Evolutionary conservation across 768 basidiomycete genomes (phyloP), one percentile per base, ranked within the genome.

Genomic region (Glaciozyma antarctica): DNA sequence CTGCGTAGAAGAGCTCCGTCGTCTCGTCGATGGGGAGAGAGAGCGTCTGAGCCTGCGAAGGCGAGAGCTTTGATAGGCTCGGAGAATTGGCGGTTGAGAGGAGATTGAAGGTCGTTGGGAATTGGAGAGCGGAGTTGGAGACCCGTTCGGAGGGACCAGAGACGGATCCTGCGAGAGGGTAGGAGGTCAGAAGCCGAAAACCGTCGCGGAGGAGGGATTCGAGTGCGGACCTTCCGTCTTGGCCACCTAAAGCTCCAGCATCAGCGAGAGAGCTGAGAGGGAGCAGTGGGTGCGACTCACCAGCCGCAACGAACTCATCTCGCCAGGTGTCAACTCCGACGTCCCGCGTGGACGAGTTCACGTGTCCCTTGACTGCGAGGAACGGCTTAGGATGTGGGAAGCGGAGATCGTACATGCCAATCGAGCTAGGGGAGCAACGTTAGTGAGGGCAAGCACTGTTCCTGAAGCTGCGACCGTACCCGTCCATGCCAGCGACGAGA

Each of bases 61-160:
- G 26, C 22, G 43, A 69, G 44, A 12, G 68, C 34, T 28, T 53
- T 59, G 61, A 69, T 54, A 1, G 43, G 53, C 5, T 43, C 32
- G 15, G 53, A 30, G 55, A 55, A 52, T 3, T 8, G 54, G 45
- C 15, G n/a, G 44, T 22, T 10, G 60, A 57, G 15, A 52, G n/a
- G 10, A 12, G 13, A 34, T 24, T 3, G 2, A 32, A 22, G 13
- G 63, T 30, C 26, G 44, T 30, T 3, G 49, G 2, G 56, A n/a
- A 3, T 22, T 1, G 17, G 62, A 15, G 5, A 34, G 26, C 49
- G 62, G 57, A 64, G 17, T 15, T 43, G 34, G 4, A 9, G 38
- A 19, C 68, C 65, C n/a, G 60, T 66, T 15, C 58, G 60, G 41
- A 70, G 69, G 16, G 69, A 70, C 60, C 62, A 70, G 41, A 70